These are phyloP conservation scores for Cercospora sp. DNA, from an alignment of 2,329 filamentous ascomycete genomes.

Conservation along the genomic window DNA sequence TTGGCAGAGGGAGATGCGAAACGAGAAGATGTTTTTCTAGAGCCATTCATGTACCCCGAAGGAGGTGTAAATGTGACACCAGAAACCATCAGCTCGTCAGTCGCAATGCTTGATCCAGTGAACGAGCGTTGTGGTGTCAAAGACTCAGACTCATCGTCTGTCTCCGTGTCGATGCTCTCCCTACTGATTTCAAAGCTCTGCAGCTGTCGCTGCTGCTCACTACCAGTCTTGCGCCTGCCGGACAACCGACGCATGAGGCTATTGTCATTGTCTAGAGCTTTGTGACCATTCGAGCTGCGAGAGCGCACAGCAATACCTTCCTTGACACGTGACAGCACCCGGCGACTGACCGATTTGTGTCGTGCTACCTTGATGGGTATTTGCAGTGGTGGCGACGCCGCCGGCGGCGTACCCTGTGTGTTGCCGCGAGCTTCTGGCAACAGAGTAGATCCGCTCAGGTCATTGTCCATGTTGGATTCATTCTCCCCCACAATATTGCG, in stretches of 20 bases:
- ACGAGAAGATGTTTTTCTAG: conserved; percentile 14
- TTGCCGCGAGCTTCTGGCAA: not conserved
- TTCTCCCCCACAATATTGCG: not conserved
- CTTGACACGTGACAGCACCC: conserved; percentile 40
- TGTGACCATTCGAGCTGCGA: conserved; percentile 31
- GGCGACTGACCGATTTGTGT: conserved; percentile 38
- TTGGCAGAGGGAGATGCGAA: conserved; percentile 19
- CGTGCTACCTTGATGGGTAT: conserved; percentile 27
- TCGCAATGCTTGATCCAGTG: conserved; percentile 34
- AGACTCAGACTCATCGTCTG: conserved; percentile 13
- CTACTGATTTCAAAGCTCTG: conserved; percentile 36
- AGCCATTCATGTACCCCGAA: conserved; percentile 4
- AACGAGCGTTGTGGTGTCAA: conserved; percentile 27
- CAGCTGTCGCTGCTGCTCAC: conserved; percentile 27
- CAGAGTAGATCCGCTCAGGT: conserved; percentile 23
- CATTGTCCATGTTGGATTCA: not conserved
- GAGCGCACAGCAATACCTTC: conserved; percentile 36
- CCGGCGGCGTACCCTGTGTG: not conserved
- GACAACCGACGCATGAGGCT: conserved; percentile 36
- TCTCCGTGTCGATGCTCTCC: conserved; percentile 28
- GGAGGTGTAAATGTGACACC: conserved; percentile 21
- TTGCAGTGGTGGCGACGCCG: conserved; percentile 10
- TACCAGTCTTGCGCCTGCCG: conserved; percentile 29
- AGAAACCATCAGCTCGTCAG: conserved; percentile 23
- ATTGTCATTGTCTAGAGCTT: conserved; percentile 31